Evolutionary conservation across 2,329 filamentous ascomycete species (phyloP), one percentile per base, ranked within the genome.

Genomic region (Aspergillus aculeatinus): DNA sequence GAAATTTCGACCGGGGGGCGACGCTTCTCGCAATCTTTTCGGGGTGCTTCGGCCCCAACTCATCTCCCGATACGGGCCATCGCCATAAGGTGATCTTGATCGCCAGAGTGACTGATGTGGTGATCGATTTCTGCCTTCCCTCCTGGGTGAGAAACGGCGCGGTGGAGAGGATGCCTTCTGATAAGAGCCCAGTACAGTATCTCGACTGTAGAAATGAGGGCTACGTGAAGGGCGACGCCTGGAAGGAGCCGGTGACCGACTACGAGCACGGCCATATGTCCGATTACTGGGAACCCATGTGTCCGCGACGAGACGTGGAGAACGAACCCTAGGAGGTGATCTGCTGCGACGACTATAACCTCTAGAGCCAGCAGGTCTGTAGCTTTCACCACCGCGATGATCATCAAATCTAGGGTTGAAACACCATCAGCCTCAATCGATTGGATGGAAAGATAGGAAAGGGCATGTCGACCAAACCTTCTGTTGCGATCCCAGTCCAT

Each of bases 171-270:
- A 72, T 54, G 70, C 58, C 57, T 77, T 70, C n/a, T 67, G 57
- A 54, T 72, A 74, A 51, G 71, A 70, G 21, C 69, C 63, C 59
- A 69, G 66, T 6, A 70, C 68, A 51, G 68, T 68, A 48, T 75
- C 76, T 70, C 77, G 70, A 39, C 67, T 70, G 31, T 74, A 71
- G 57, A 71, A 74, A 29, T 72, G 67, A 25, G 79, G 79, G 50
- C 75, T 79, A 48, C 79, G 70, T 54, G 78, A 80, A 51, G 77
- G 79, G 49, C 76, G 75, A 55, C 77, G 75, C 51, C 77, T 77
- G 59, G 73, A 77, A 19, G 66, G 62, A 21, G 68, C 63, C 9
- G 77, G 78, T 23, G 78, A 80, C 21, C 79, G 77, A 63, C 77
- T 80, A 61, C 77, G 73, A n/a, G 69, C 66, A 42, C 76, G 72